phyloP scores from a whole-genome alignment of 352 stramenopile species.

The Phytopythium sindhum region DNA sequence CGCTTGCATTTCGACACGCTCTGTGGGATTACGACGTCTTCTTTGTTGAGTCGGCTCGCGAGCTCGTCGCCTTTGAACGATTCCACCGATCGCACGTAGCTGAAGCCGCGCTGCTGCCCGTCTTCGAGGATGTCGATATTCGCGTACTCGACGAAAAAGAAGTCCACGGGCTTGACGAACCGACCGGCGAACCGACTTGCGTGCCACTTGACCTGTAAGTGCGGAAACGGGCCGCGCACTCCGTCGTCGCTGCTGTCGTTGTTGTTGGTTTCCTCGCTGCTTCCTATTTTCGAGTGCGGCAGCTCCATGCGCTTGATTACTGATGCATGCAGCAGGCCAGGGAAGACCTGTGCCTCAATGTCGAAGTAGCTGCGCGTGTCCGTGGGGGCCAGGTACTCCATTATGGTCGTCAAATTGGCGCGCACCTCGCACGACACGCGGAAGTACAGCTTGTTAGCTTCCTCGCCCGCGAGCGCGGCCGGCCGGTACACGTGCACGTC shows the following conservation, averaged over 20 bases:
- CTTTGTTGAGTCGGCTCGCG: constrained; percentile 56
- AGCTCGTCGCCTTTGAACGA: constrained; percentile 82
- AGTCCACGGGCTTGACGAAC: constrained; percentile 82
- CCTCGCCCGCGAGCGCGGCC: constrained; percentile 29
- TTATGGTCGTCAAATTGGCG: constrained; percentile 68
- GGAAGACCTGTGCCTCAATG: constrained; percentile 81
- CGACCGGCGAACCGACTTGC: constrained; percentile 75
- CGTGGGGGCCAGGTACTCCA: constrained; percentile 72
- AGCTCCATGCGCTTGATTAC: constrained; percentile 83
- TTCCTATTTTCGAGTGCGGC: constrained; percentile 17
- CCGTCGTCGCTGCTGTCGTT: constrained; percentile 36
- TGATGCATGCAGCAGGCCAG: constrained; percentile 66
- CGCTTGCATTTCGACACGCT: constrained; percentile 87
- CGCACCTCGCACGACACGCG: constrained; percentile 84
- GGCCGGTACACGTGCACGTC: constrained; percentile 79
- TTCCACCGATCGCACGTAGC: constrained; percentile 77
- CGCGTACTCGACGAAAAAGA: constrained; percentile 86
- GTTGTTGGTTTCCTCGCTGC: constrained; percentile 24
- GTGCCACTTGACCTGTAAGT: constrained; percentile 84
- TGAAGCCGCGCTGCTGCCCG: constrained; percentile 62
- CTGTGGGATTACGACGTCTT: constrained; percentile 59
- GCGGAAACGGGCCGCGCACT: constrained; percentile 42
- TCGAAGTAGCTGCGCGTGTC: constrained; percentile 75
- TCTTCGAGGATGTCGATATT: constrained; percentile 71
- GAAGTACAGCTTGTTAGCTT: constrained; percentile 72